These are phyloP conservation scores for Remersonia thermophila DNA, from an alignment of 2,329 filamentous ascomycete species.

Conservation along the genomic window DNA sequence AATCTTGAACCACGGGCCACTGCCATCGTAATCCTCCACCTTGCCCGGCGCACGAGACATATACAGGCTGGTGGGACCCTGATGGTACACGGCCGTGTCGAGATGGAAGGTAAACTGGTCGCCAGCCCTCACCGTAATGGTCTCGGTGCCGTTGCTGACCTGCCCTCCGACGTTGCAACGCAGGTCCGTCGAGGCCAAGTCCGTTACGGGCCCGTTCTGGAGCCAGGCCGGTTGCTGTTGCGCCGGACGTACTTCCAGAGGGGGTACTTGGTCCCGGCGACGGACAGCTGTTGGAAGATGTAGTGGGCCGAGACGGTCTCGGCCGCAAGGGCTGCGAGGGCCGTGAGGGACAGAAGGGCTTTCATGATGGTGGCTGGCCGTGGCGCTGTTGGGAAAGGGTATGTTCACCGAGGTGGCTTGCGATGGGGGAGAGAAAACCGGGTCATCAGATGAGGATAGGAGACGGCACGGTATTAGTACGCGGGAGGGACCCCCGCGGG, in stretches of 20 bases:
- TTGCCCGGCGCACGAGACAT: slow-evolving; percentile 29
- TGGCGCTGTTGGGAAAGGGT: neutral
- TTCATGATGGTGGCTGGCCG: slow-evolving; percentile 10
- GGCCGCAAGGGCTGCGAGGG: slow-evolving; percentile 18
- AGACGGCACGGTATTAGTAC: slow-evolving; percentile 4
- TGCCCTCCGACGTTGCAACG: slow-evolving; percentile 26
- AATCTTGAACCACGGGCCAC: slow-evolving; percentile 33
- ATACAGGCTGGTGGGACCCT: slow-evolving; percentile 30
- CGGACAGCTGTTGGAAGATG: slow-evolving; percentile 29
- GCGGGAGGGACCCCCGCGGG: too few relatives aligned
- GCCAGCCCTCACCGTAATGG: slow-evolving; percentile 26
- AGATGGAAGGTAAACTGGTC: slow-evolving; percentile 28
- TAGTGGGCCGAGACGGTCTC: slow-evolving; percentile 27
- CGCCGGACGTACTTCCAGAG: slow-evolving; percentile 30
- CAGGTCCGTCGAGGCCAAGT: slow-evolving; percentile 27
- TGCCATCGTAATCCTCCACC: slow-evolving; percentile 26
- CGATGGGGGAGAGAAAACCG: neutral
- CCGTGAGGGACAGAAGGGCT: slow-evolving; percentile 7
- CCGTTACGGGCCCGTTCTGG: slow-evolving; percentile 34
- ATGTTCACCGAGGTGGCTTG: neutral
- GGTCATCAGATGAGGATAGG: neutral
- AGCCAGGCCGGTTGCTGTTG: slow-evolving; percentile 28
- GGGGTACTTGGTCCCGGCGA: slow-evolving; percentile 22
- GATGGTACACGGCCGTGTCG: slow-evolving; percentile 31
- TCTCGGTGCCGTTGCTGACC: slow-evolving; percentile 24